Evolutionary conservation across 1,139 yeast genomes (phyloP).

Genomic region (Sugiyamaella grinbergsii): DNA sequence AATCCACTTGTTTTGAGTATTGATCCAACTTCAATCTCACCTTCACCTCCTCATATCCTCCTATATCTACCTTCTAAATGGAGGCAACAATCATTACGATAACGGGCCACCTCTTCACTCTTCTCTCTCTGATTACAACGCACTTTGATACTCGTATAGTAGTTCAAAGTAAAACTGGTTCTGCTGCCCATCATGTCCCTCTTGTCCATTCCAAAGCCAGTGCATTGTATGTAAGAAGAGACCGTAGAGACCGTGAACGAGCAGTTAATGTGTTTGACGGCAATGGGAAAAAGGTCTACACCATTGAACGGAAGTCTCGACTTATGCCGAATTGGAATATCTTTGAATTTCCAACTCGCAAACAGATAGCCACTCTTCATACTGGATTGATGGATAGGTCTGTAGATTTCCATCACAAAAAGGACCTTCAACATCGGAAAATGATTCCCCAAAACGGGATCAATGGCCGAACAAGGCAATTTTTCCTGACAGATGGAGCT

Average conservation of each 20-base stretch:
- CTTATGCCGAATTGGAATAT: slow-evolving; percentile 57
- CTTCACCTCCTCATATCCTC: neutral
- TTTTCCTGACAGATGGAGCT: slow-evolving; percentile 55
- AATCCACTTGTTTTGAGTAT: neutral
- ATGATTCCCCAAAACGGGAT: slow-evolving; percentile 29
- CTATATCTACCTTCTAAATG: slow-evolving; percentile 25
- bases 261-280: slow-evolving; percentile 54
- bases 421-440: slow-evolving; percentile 51
- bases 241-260: slow-evolving; percentile 50
- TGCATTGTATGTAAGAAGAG: slow-evolving; percentile 52
- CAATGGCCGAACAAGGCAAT: slow-evolving; percentile 44
- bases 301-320: slow-evolving; percentile 55
- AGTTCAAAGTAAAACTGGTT: slow-evolving; percentile 19
- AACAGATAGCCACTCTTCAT: slow-evolving; percentile 54
- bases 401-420: slow-evolving; percentile 54
- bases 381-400: slow-evolving; percentile 52
- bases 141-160: slow-evolving; percentile 20
- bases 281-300: slow-evolving; percentile 49
- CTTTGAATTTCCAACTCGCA: slow-evolving; percentile 49
- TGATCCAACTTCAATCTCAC: neutral
- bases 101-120: slow-evolving; percentile 23
- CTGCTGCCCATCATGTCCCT: slow-evolving; percentile 26
- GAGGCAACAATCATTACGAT: slow-evolving; percentile 26
- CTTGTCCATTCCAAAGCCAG: slow-evolving; percentile 43
- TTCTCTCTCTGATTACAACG: slow-evolving; percentile 21